phyloP scores from a whole-genome alignment of 78 protist species.

The Bodo saltans region DNA sequence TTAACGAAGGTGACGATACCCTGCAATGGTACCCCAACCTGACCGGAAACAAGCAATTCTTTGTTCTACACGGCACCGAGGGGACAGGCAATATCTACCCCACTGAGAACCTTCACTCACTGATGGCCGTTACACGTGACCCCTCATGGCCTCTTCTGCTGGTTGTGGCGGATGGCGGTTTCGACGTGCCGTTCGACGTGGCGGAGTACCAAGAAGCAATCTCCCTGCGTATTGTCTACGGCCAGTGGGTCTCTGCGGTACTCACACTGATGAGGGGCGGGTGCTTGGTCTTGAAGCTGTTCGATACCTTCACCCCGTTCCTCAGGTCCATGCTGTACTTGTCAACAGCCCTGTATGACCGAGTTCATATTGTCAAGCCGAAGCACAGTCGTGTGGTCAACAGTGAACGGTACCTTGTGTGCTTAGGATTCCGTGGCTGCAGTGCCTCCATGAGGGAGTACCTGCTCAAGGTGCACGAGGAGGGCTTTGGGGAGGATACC shows the following conservation, averaged over 20 bases:
- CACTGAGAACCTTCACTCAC: background rate
- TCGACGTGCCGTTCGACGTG: background rate
- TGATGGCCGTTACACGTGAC: background rate
- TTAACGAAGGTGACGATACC: background rate
- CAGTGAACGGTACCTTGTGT: slow-evolving; percentile 13
- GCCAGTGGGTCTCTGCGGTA: background rate
- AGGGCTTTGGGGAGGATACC: background rate
- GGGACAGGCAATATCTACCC: background rate
- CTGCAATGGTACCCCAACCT: background rate
- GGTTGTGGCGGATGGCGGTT: slow-evolving; percentile 33
- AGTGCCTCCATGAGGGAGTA: background rate
- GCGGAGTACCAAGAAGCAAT: slow-evolving; percentile 19
- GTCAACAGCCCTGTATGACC: background rate
- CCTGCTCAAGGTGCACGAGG: background rate
- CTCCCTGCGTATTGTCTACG: background rate
- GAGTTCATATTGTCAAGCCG: slow-evolving; percentile 1
- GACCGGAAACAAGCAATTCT: background rate
- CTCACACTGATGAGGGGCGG: slow-evolving; percentile 7
- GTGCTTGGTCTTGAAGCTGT: slow-evolving; percentile 5
- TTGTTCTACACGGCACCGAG: background rate
- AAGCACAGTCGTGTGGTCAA: background rate
- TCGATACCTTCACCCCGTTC: slow-evolving; percentile 27
- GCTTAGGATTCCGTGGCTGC: background rate
- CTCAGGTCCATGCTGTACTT: background rate
- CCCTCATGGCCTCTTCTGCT: background rate